Evolutionary conservation across 2,329 filamentous ascomycete species (phyloP).

Genomic region (Sordariomycetes sp.): DNA sequence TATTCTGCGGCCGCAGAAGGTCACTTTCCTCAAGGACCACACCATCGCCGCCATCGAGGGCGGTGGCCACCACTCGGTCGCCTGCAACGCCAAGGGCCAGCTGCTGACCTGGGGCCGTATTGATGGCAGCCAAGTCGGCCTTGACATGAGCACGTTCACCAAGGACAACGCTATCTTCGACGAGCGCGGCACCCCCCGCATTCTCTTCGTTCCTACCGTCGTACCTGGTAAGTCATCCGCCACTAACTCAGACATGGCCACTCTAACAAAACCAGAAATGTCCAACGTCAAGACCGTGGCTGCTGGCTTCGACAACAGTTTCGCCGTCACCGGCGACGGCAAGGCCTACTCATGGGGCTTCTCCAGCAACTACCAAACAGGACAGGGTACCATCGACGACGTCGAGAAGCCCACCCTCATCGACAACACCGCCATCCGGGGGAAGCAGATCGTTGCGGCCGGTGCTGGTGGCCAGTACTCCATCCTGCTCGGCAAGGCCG

Average conservation of each 20-base stretch:
- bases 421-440: conserved; percentile 74
- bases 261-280: conserved; percentile 21
- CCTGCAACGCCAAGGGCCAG: conserved; percentile 45
- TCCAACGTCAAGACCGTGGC: conserved; percentile 46
- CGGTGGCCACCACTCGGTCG: conserved; percentile 65
- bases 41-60: conserved; percentile 62
- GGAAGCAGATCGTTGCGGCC: conserved; percentile 66
- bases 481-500: conserved; percentile 41
- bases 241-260: background rate
- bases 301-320: conserved; percentile 64
- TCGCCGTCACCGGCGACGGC: conserved; percentile 62
- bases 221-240: conserved; percentile 30
- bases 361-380: conserved; percentile 70
- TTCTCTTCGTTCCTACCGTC: conserved; percentile 39
- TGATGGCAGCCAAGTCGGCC: conserved; percentile 43
- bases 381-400: conserved; percentile 70
- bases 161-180: conserved; percentile 52
- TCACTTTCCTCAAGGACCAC: conserved; percentile 54
- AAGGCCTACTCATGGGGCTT: conserved; percentile 76
- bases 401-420: conserved; percentile 69
- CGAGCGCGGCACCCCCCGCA: conserved; percentile 52
- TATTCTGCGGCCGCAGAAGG: conserved; percentile 60
- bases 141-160: conserved; percentile 40
- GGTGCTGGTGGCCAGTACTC: conserved; percentile 84
- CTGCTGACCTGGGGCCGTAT: conserved; percentile 53